Percentiles rank a stretch among this genome's conserved stretches.
phyloP scores from a whole-genome alignment of 2,329 filamentous ascomycete species.

The Hypoxylon sp. region DNA sequence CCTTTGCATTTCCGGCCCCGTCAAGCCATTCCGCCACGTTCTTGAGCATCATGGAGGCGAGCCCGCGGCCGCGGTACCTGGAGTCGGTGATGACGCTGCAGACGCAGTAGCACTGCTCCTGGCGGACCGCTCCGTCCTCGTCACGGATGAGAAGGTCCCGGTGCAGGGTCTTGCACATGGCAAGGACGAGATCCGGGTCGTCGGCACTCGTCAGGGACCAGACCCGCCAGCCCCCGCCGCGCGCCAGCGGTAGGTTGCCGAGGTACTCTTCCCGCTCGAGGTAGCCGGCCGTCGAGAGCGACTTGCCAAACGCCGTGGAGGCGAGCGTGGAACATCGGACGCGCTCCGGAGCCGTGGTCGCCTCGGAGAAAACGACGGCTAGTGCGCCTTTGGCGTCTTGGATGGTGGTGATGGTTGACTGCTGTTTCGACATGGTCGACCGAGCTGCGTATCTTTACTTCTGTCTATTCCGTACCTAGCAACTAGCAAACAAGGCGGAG shows the following conservation, averaged over 20 bases:
- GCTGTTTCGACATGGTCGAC: conserved; percentile 6
- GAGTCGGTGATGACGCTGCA: conserved; percentile 36
- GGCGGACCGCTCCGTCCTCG: neutral
- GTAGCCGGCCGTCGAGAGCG: conserved; percentile 29
- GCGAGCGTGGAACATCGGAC: conserved; percentile 30
- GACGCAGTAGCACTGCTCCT: conserved; percentile 37
- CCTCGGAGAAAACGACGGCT: conserved; percentile 30
- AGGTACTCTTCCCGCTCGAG: conserved; percentile 32
- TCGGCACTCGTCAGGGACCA: conserved; percentile 29
- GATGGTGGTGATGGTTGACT: conserved; percentile 24
- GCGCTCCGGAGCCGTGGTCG: conserved; percentile 17
- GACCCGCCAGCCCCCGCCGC: conserved; percentile 30
- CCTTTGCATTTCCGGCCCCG: conserved; percentile 31
- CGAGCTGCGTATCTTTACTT: no score
- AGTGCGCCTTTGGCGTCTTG: conserved; percentile 13
- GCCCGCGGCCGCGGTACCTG: conserved; percentile 32
- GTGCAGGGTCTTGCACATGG: conserved; percentile 40
- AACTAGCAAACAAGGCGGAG: no score
- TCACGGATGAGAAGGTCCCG: conserved; percentile 37
- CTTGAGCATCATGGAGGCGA: conserved; percentile 34
- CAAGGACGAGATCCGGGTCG: conserved; percentile 28
- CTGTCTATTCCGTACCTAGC: no score
- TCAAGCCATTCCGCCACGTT: conserved; percentile 39
- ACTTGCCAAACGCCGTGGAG: conserved; percentile 32
- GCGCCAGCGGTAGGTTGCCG: conserved; percentile 18